A percentile compares a stretch with the other conserved stretches of the same genome.
phyloP scores from a whole-genome alignment of 2,329 filamentous ascomycete species.

The Ustilaginoidea virens region DNA sequence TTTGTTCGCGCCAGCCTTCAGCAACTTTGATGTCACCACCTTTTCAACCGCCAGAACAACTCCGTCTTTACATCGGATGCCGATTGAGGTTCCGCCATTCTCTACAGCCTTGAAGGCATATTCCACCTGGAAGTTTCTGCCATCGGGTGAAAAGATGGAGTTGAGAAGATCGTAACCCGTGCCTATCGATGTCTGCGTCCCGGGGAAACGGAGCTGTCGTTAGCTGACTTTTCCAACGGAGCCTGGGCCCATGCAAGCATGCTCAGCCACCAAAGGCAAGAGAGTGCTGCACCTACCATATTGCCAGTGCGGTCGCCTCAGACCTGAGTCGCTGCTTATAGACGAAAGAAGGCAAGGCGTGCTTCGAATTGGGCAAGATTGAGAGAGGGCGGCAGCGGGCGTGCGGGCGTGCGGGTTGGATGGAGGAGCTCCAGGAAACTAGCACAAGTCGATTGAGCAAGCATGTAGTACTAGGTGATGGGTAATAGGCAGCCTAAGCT shows the following conservation, averaged over 20 bases:
- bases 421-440: too few relatives aligned
- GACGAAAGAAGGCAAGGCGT: too few relatives aligned
- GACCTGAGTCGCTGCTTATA: too few relatives aligned
- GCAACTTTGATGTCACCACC: slow-evolving; percentile 84
- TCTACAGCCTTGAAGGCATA: slow-evolving; percentile 98
- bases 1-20: slow-evolving; percentile 93
- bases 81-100: slow-evolving; percentile 90
- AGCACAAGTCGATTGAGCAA: too few relatives aligned
- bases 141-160: slow-evolving; percentile 98
- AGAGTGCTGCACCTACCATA: too few relatives aligned
- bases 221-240: slow-evolving; percentile 5
- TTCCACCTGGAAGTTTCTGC: slow-evolving; percentile 97
- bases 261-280: too few relatives aligned
- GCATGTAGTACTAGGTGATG: too few relatives aligned
- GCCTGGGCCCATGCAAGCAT: too few relatives aligned
- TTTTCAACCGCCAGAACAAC: slow-evolving; percentile 95
- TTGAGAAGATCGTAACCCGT: slow-evolving; percentile 99
- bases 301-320: too few relatives aligned
- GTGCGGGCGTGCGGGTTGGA: too few relatives aligned
- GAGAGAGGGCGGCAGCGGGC: too few relatives aligned
- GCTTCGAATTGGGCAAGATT: too few relatives aligned
- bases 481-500: slow-evolving; percentile 5
- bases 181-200: slow-evolving; percentile 94
- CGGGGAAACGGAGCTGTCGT: neutral
- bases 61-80: slow-evolving; percentile 93